phyloP scores from a whole-genome alignment of 1,139 yeast genomes.

The Pichia sp. region DNA sequence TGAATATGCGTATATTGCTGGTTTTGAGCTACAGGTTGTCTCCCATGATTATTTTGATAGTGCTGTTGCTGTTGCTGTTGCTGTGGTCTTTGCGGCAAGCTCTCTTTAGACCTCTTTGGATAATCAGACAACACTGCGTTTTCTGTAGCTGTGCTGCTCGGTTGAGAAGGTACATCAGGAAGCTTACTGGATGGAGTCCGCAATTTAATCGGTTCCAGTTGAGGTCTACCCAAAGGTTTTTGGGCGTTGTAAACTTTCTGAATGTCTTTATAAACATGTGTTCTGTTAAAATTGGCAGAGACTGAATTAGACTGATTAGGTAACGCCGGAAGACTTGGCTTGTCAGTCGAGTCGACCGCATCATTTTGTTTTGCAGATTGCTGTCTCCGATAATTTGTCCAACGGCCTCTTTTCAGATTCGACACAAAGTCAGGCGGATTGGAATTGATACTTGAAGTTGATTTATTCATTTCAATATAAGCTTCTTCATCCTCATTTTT shows the following conservation, averaged over 20 bases:
- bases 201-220: conserved; percentile 6
- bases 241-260: conserved; percentile 13
- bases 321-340: conserved; percentile 1
- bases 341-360: background rate
- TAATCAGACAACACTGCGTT: background rate
- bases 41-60: background rate
- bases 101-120: background rate
- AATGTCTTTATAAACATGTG: conserved; percentile 14
- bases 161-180: conserved; percentile 11
- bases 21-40: background rate
- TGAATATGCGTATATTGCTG: conserved; percentile 4
- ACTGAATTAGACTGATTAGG: background rate
- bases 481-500: background rate
- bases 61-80: conserved; percentile 2
- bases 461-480: conserved; percentile 1
- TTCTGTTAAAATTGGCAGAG: conserved; percentile 1
- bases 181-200: conserved; percentile 12
- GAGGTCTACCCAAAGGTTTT: conserved; percentile 9
- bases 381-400: conserved; percentile 11
- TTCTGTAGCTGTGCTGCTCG: background rate
- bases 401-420: conserved; percentile 2
- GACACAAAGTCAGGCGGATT: conserved; percentile 1
- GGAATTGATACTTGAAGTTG: background rate
- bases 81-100: conserved; percentile 5
- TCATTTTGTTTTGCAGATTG: conserved; percentile 1